These are phyloP conservation scores for Calonectria pseudoreteaudii DNA, from an alignment of 2,329 filamentous ascomycete genomes.

Conservation along the genomic window DNA sequence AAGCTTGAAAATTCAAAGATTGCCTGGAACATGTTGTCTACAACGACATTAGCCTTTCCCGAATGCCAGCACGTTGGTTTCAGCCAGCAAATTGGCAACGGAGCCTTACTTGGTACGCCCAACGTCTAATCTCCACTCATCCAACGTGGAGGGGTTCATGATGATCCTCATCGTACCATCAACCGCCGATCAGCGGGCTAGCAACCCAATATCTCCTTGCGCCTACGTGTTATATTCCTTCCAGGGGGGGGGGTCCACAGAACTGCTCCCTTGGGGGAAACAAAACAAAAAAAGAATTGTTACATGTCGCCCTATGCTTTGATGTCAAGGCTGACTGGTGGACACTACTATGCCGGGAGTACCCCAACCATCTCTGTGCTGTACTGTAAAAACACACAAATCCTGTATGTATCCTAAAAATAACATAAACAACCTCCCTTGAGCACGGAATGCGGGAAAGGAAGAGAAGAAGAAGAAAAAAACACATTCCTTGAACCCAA, in stretches of 20 bases:
- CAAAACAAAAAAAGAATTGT: too few relatives aligned
- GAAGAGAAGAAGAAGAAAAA: too few relatives aligned
- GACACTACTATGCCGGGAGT: neutral
- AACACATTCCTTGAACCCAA: neutral
- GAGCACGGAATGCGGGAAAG: neutral
- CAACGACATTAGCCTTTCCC: neutral
- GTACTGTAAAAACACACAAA: neutral
- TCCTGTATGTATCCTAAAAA: neutral
- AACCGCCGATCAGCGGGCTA: neutral
- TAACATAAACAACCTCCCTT: neutral
- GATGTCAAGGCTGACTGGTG: neutral
- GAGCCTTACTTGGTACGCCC: neutral
- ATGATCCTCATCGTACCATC: conserved; percentile 5
- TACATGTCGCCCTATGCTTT: neutral
- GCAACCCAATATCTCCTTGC: neutral
- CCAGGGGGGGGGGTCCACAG: neutral
- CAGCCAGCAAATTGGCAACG: neutral
- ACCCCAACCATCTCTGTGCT: neutral
- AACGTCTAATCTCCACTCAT: conserved; percentile 1
- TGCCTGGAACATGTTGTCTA: neutral
- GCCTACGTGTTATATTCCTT: neutral
- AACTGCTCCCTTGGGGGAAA: neutral
- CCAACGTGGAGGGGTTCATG: neutral
- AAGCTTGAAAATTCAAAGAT: neutral
- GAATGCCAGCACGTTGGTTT: neutral